phyloP scores from a whole-genome alignment of 1,284 basidiomycete species.

The Bondarzewia mesenterica region DNA sequence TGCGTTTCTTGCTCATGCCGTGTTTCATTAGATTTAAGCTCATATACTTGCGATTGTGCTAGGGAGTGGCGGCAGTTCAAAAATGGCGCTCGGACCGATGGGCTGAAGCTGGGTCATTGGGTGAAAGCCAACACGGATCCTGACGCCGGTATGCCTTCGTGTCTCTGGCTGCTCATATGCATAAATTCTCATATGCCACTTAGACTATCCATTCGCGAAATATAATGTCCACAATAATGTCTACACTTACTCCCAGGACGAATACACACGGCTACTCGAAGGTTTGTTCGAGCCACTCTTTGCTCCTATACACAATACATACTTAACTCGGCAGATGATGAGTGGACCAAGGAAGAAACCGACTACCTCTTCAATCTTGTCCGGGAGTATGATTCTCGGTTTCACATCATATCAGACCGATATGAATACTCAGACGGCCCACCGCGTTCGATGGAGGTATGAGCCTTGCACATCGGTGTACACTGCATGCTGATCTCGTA shows the following conservation, averaged over 20 bases:
- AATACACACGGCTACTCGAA: conserved; percentile 79
- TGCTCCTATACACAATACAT: neutral
- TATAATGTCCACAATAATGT: conserved; percentile 68
- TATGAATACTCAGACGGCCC: conserved; percentile 64
- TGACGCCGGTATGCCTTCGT: conserved; percentile 38
- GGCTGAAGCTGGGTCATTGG: conserved; percentile 62
- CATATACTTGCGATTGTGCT: neutral
- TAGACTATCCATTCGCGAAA: conserved; percentile 73
- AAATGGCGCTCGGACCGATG: conserved; percentile 56
- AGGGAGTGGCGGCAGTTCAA: conserved; percentile 76
- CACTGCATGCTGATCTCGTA: neutral
- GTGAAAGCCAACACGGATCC: conserved; percentile 49
- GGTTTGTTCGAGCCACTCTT: conserved; percentile 32
- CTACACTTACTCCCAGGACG: conserved; percentile 85
- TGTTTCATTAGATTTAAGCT: neutral
- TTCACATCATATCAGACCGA: conserved; percentile 87
- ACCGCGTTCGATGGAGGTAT: conserved; percentile 63
- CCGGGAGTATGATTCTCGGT: conserved; percentile 81
- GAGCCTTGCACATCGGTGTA: conserved; percentile 10
- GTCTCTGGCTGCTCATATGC: neutral
- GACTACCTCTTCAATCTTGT: conserved; percentile 86
- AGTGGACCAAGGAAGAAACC: conserved; percentile 94
- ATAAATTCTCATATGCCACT: conserved; percentile 1
- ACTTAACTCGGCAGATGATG: conserved; percentile 43
- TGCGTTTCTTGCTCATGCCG: conserved; percentile 17